phyloP scores from a whole-genome alignment of 1,139 yeast species.

The Blastobotrys ciferrii region DNA sequence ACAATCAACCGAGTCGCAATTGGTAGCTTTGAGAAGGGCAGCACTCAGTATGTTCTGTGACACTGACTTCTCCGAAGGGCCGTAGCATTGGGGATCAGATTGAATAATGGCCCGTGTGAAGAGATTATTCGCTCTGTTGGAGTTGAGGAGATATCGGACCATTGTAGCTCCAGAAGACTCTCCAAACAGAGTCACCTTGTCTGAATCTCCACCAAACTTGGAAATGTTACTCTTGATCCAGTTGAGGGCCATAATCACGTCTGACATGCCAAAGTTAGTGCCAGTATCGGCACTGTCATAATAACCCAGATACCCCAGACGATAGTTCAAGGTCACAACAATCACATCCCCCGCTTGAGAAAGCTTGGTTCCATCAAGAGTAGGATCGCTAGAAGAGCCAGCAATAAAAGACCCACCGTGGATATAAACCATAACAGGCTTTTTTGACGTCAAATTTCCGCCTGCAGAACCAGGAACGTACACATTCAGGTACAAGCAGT shows the following conservation, averaged over 20 bases:
- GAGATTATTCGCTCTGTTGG: constrained; percentile 26
- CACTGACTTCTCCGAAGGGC: constrained; percentile 24
- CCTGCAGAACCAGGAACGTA: constrained; percentile 22
- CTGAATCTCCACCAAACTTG: constrained; percentile 39
- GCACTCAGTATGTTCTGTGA: neutral
- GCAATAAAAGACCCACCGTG: constrained; percentile 41
- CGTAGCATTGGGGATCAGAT: constrained; percentile 34
- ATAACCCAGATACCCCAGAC: constrained; percentile 40
- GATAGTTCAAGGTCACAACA: constrained; percentile 40
- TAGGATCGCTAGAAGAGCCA: constrained; percentile 36
- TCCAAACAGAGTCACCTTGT: constrained; percentile 38
- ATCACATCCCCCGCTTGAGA: constrained; percentile 35
- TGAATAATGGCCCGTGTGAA: constrained; percentile 33
- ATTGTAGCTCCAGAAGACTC: constrained; percentile 41
- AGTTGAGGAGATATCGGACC: constrained; percentile 30
- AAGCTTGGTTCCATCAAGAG: constrained; percentile 35
- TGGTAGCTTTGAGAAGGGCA: neutral
- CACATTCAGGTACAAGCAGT: constrained; percentile 32
- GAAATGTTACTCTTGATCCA: constrained; percentile 40
- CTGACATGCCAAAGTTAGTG: constrained; percentile 38
- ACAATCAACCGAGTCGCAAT: constrained; percentile 19
- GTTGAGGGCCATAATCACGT: constrained; percentile 35
- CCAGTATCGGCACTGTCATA: constrained; percentile 29
- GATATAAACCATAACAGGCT: constrained; percentile 40
- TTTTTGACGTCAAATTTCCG: neutral